Conservation (phyloP, 352 stramenopile species). For the Phytopythium kandeliae region DNA sequence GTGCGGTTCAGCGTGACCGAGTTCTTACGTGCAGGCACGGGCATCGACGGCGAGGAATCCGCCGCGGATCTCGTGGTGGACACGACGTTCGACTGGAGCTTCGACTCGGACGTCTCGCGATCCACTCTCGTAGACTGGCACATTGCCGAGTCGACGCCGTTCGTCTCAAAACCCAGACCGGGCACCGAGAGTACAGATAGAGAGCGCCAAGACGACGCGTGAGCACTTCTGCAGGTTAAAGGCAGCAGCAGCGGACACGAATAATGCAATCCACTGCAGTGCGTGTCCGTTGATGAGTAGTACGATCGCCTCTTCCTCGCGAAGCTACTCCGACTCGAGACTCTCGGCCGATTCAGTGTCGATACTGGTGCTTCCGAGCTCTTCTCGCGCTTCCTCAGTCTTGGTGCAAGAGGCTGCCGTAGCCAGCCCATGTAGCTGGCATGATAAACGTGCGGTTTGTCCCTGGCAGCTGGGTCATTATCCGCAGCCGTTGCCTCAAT, state of each 20-base stretch:
- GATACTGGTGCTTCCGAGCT: too few relatives aligned
- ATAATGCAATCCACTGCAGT: too few relatives aligned
- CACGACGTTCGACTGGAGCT: slow-evolving; percentile 35
- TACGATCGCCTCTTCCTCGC: too few relatives aligned
- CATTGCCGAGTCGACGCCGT: slow-evolving; percentile 25
- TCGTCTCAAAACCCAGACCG: slow-evolving; percentile 13
- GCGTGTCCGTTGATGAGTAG: too few relatives aligned
- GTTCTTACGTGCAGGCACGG: slow-evolving; percentile 11
- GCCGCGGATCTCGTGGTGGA: slow-evolving; percentile 16
- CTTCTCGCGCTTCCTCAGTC: too few relatives aligned
- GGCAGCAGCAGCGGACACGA: background rate
- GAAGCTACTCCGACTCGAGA: too few relatives aligned
- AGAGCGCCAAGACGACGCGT: background rate
- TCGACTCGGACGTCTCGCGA: slow-evolving; percentile 36
- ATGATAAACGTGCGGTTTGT: slow-evolving; percentile 3
- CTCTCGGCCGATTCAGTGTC: too few relatives aligned
- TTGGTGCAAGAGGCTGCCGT: too few relatives aligned
- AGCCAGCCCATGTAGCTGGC: background rate
- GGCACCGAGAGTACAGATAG: background rate
- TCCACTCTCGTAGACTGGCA: slow-evolving; percentile 30
- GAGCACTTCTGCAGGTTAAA: background rate
- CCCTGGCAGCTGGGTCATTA: background rate
- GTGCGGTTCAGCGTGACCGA: slow-evolving; percentile 31
- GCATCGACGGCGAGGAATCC: slow-evolving; percentile 7
- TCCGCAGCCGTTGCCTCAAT: background rate